Conservation (phyloP, 2,329 filamentous ascomycete genomes). For the Fusarium sp. region DNA sequence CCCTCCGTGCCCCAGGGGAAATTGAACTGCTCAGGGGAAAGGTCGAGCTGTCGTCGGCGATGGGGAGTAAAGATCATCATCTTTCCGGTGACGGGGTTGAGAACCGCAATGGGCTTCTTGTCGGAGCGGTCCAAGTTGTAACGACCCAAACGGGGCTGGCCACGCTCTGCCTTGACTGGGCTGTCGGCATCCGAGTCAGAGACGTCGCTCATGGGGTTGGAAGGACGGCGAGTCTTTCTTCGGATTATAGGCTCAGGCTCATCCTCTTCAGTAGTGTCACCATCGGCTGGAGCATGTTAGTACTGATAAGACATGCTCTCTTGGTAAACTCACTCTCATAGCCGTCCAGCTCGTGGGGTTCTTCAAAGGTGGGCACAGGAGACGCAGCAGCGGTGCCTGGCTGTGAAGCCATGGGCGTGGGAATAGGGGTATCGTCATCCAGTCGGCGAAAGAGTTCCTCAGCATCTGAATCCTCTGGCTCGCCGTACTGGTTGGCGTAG, state of each 20-base stretch:
- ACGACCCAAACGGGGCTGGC: constrained; percentile 63
- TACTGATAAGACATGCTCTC: constrained; percentile 33
- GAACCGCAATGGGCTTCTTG: constrained; percentile 66
- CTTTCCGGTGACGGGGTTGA: constrained; percentile 66
- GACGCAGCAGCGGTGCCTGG: constrained; percentile 36
- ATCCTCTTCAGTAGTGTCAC: constrained; percentile 70
- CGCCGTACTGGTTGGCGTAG: constrained; percentile 59
- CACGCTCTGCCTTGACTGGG: constrained; percentile 58
- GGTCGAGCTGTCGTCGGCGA: constrained; percentile 58
- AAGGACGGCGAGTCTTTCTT: constrained; percentile 58
- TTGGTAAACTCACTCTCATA: constrained; percentile 65
- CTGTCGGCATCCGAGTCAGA: constrained; percentile 62
- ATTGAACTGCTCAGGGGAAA: constrained; percentile 65
- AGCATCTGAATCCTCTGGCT: constrained; percentile 53
- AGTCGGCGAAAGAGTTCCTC: constrained; percentile 52
- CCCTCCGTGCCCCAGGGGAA: constrained; percentile 56
- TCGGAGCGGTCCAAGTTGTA: constrained; percentile 64
- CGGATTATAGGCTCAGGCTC: constrained; percentile 59
- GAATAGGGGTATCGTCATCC: constrained; percentile 55
- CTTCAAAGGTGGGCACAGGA: constrained; percentile 46
- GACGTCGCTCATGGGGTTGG: constrained; percentile 49
- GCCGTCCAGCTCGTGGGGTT: constrained; percentile 59
- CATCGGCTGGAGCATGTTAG: constrained; percentile 63
- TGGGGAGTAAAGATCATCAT: constrained; percentile 71
- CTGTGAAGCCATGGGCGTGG: constrained; percentile 53